These are phyloP conservation scores for Starmerella roubikii DNA, from an alignment of 805 yeast genomes.

Conservation along the genomic window DNA sequence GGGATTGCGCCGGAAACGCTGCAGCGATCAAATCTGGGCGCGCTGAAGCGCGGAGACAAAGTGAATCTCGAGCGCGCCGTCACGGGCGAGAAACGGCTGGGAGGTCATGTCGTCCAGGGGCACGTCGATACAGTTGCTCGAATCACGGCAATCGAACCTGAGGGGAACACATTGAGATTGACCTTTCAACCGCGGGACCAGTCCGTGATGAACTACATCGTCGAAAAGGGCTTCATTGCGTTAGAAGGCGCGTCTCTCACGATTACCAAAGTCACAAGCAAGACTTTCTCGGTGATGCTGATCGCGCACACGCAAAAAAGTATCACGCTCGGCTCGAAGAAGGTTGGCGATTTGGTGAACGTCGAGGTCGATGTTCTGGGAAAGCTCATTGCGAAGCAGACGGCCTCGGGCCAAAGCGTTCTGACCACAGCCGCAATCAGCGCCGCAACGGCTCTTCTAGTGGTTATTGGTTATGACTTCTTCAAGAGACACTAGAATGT, in stretches of 20 bases:
- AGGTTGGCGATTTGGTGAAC: constrained; percentile 54
- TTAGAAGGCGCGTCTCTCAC: constrained; percentile 91
- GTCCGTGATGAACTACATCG: constrained; percentile 54
- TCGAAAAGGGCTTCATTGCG: constrained; percentile 88
- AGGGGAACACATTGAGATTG: constrained; percentile 61
- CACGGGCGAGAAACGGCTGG: constrained; percentile 65
- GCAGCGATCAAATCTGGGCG: constrained; percentile 62
- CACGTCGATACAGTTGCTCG: constrained; percentile 84
- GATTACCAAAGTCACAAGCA: constrained; percentile 56
- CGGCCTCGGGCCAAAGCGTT: too few relatives aligned
- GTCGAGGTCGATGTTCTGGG: constrained; percentile 94
- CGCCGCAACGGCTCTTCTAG: not conserved
- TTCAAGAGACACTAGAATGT: not conserved
- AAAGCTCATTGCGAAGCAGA: constrained; percentile 78
- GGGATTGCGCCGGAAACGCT: constrained; percentile 91
- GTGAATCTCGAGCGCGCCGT: constrained; percentile 93
- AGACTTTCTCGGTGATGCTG: constrained; percentile 72
- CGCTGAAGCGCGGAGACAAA: constrained; percentile 39
- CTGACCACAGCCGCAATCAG: not conserved
- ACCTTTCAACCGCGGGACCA: constrained; percentile 59
- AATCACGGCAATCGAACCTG: constrained; percentile 40
- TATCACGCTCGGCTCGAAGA: constrained; percentile 59
- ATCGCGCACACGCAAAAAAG: constrained; percentile 77
- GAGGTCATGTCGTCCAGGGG: constrained; percentile 97
- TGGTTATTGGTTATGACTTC: not conserved